Percentiles rank a stretch among this genome's conserved stretches.
Conservation (phyloP, 768 basidiomycete species). For the Strobilomyces confusus region DNA sequence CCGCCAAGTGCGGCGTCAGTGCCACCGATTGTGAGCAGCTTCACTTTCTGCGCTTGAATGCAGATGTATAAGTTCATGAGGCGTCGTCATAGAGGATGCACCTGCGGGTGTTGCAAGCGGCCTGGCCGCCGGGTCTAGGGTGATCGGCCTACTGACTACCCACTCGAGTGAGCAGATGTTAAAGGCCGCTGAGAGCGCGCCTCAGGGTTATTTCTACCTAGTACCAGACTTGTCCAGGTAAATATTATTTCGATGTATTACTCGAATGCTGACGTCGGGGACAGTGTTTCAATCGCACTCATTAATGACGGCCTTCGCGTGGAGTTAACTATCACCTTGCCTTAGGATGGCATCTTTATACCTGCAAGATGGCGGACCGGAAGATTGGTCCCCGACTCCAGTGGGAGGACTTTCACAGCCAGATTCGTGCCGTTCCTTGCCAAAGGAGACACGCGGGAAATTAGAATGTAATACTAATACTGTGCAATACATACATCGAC, state of each 20-base stretch:
- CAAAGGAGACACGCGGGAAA: too few species aligned
- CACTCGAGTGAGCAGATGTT: conserved; percentile 69
- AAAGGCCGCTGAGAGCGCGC: conserved; percentile 49
- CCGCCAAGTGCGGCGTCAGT: conserved; percentile 61
- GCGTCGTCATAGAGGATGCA: conserved; percentile 90
- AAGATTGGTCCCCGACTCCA: too few species aligned
- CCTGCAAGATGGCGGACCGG: not conserved
- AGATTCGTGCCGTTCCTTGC: too few species aligned
- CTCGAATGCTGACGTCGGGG: not conserved
- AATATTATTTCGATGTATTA: conserved; percentile 10
- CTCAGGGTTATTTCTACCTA: conserved; percentile 41
- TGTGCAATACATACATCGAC: too few species aligned
- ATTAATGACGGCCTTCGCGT: conserved; percentile 35
- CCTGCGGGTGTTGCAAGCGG: conserved; percentile 82
- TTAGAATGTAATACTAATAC: too few species aligned
- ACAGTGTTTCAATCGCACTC: conserved; percentile 29
- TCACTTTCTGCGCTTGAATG: not conserved
- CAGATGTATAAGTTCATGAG: conserved; percentile 32
- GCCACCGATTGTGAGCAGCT: conserved; percentile 32
- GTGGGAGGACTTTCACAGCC: too few species aligned
- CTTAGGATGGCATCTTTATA: not conserved
- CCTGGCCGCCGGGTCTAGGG: conserved; percentile 76
- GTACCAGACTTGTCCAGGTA: conserved; percentile 71
- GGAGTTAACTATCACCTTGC: conserved; percentile 27
- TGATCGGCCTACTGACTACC: conserved; percentile 78